Conservation (phyloP, 331 rosid species). For the Ulmus americana region DNA sequence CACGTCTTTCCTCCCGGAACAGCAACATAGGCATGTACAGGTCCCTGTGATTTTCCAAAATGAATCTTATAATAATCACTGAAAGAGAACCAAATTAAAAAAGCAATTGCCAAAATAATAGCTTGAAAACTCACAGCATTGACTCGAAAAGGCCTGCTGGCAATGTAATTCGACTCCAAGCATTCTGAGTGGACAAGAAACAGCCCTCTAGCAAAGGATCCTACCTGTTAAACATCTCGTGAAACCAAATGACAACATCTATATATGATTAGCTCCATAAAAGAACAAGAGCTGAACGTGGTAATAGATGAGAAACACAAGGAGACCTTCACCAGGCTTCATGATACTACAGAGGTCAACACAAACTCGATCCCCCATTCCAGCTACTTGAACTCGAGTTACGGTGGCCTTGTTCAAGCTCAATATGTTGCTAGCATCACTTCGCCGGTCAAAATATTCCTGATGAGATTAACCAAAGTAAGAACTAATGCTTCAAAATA, state of each 20-base stretch:
- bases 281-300: neutral
- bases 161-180: constrained; percentile 83
- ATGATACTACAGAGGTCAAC: constrained; percentile 89
- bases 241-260: constrained; percentile 9
- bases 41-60: constrained; percentile 49
- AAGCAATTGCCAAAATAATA: constrained; percentile 1
- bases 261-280: constrained; percentile 12
- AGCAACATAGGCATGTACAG: constrained; percentile 79
- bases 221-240: constrained; percentile 45
- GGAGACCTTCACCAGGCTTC: constrained; percentile 93
- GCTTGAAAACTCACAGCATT: constrained; percentile 65
- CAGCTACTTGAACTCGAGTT: constrained; percentile 52
- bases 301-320: constrained; percentile 33
- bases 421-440: constrained; percentile 48
- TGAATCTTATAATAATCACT: neutral
- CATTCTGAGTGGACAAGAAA: constrained; percentile 92
- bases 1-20: constrained; percentile 83
- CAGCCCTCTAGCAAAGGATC: constrained; percentile 84
- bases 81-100: neutral
- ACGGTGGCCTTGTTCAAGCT: constrained; percentile 68
- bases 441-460: constrained; percentile 85
- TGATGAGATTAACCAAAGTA: constrained; percentile 39
- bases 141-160: constrained; percentile 91
- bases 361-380: constrained; percentile 96
- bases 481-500: constrained; percentile 24